These are phyloP conservation scores for Chaetomium sp. DNA, from an alignment of 2,329 filamentous ascomycete species.

Conservation along the genomic window DNA sequence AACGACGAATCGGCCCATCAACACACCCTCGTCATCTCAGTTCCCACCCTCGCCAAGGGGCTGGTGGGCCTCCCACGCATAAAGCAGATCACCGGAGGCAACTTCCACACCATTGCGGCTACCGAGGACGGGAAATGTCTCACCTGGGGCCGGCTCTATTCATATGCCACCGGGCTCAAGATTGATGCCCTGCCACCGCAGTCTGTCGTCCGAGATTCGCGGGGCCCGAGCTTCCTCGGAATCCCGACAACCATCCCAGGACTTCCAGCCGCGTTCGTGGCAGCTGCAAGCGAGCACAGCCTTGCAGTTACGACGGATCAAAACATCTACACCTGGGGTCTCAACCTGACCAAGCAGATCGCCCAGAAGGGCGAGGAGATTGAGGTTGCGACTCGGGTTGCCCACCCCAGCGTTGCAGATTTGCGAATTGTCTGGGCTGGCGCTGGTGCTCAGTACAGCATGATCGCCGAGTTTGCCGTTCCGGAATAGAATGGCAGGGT, in stretches of 20 bases:
- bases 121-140: constrained; percentile 58
- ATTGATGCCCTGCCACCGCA: constrained; percentile 57
- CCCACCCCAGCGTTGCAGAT: constrained; percentile 71
- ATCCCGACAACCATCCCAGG: constrained; percentile 62
- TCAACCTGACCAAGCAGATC: constrained; percentile 77
- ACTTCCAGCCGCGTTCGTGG: constrained; percentile 58
- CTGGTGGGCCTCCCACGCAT: constrained; percentile 16
- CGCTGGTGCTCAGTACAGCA: constrained; percentile 78
- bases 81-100: constrained; percentile 51
- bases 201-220: constrained; percentile 63
- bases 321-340: constrained; percentile 75
- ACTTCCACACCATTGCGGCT: constrained; percentile 71
- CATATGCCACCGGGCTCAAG: constrained; percentile 43
- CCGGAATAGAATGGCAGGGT: not conserved
- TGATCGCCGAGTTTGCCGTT: constrained; percentile 48
- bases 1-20: constrained; percentile 16
- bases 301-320: constrained; percentile 69
- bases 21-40: constrained; percentile 8
- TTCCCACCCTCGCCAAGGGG: constrained; percentile 15
- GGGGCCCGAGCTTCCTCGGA: constrained; percentile 68
- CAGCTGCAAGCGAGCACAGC: constrained; percentile 70
- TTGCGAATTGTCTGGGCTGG: constrained; percentile 76
- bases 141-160: constrained; percentile 60
- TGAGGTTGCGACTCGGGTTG: constrained; percentile 66
- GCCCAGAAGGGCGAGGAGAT: constrained; percentile 76